Conservation (phyloP, 2,329 filamentous ascomycete genomes). For the Malbranchea zuffiana region DNA sequence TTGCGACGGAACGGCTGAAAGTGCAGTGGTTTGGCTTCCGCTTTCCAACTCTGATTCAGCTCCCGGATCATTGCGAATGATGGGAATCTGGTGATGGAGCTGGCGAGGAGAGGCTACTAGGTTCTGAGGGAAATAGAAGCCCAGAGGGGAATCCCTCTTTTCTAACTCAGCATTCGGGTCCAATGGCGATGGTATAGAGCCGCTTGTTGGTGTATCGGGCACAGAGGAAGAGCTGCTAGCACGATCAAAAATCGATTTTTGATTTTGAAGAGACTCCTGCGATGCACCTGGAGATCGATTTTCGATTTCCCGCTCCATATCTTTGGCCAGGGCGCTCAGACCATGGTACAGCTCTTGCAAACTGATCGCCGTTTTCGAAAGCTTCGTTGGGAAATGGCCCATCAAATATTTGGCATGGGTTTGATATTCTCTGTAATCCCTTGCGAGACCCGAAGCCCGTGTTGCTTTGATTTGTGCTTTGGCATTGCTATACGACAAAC, state of each 20-base stretch:
- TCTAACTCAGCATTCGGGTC: constrained; percentile 18
- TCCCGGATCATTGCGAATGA: constrained; percentile 11
- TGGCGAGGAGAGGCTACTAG: constrained; percentile 2
- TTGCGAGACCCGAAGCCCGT: constrained; percentile 31
- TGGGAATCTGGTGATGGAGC: constrained; percentile 5
- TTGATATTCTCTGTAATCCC: constrained; percentile 39
- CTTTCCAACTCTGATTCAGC: constrained; percentile 11
- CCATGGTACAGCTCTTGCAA: constrained; percentile 29
- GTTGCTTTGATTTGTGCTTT: constrained; percentile 30
- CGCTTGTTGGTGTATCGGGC: constrained; percentile 27
- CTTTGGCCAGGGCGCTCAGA: constrained; percentile 25
- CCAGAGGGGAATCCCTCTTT: constrained; percentile 15
- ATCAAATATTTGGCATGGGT: constrained; percentile 34
- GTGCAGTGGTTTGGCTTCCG: constrained; percentile 10
- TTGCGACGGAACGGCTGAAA: constrained; percentile 14
- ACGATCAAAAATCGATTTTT: constrained; percentile 38
- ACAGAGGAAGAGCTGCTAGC: constrained; percentile 37
- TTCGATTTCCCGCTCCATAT: constrained; percentile 34
- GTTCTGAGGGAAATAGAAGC: constrained; percentile 10
- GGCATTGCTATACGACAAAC: constrained; percentile 33
- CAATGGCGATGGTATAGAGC: constrained; percentile 14
- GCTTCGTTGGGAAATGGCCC: constrained; percentile 30
- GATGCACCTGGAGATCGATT: constrained; percentile 32
- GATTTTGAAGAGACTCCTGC: constrained; percentile 27
- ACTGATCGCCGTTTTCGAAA: constrained; percentile 19